These are phyloP conservation scores for Zygnema circumcarinatum DNA, from an alignment of 139 green algal species.

Conservation along the genomic window DNA sequence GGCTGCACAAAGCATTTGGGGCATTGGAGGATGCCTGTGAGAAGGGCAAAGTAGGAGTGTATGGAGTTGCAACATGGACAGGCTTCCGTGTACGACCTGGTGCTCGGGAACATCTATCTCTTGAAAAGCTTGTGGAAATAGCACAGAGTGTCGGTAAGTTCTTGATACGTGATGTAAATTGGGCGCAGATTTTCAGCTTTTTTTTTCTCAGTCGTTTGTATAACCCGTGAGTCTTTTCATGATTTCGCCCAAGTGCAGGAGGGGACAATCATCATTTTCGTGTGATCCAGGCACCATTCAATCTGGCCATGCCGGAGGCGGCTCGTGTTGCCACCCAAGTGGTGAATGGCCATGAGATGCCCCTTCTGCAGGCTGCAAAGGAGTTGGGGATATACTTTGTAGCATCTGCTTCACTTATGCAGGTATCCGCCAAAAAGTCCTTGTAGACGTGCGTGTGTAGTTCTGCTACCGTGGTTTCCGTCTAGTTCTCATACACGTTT, in stretches of 20 bases:
- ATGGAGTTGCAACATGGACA: constrained; percentile 20
- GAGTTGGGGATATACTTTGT: constrained; percentile 1
- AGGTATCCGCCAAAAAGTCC: constrained; percentile 7
- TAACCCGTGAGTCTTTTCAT: too few species aligned
- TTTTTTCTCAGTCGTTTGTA: not conserved
- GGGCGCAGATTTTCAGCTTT: not conserved
- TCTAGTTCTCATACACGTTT: too few species aligned
- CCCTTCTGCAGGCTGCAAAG: not conserved
- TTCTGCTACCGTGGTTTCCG: not conserved
- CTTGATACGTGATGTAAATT: not conserved
- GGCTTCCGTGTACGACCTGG: constrained; percentile 1
- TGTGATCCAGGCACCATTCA: constrained; percentile 5
- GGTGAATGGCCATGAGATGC: constrained; percentile 3
- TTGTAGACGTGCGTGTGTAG: not conserved
- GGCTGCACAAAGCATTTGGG: not conserved
- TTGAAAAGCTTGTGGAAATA: not conserved
- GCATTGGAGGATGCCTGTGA: not conserved
- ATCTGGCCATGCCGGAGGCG: constrained; percentile 3
- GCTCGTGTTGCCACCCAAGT: not conserved
- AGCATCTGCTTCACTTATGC: constrained; percentile 21
- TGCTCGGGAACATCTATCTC: constrained; percentile 9
- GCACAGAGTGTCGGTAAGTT: not conserved
- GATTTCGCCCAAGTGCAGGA: too few species aligned
- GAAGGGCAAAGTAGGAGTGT: not conserved
- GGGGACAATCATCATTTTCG: constrained; percentile 21